Conservation (phyloP, 2,329 filamentous ascomycete species). For the Hypocrella siamensis region DNA sequence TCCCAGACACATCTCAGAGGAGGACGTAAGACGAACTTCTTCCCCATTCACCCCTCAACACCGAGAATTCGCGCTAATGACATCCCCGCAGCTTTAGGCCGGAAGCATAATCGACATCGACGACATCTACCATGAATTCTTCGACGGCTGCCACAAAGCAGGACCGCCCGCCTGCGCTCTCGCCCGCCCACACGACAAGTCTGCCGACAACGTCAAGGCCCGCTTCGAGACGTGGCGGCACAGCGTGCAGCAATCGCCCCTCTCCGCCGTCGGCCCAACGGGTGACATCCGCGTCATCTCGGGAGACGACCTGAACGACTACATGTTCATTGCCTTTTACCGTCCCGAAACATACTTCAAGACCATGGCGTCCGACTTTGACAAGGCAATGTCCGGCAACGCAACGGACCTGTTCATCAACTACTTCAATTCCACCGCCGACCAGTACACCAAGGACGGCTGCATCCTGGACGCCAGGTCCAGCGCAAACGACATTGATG, state of each 20-base stretch:
- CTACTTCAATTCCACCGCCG: not conserved
- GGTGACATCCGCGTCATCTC: constrained; percentile 10
- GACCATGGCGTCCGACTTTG: constrained; percentile 2
- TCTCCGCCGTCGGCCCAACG: constrained; percentile 6
- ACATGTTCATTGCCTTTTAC: constrained; percentile 13
- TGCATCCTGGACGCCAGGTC: not conserved
- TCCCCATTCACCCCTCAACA: not conserved
- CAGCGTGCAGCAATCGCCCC: constrained; percentile 9
- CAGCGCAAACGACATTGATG: not conserved
- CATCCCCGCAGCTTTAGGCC: constrained; percentile 5
- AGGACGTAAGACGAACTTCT: no score
- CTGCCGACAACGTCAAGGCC: constrained; percentile 2
- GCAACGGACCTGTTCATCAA: not conserved
- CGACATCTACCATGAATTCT: constrained; percentile 13
- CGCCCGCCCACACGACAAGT: constrained; percentile 1
- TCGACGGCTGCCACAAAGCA: constrained; percentile 14
- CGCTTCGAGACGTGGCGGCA: constrained; percentile 12
- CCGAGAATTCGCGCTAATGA: no score
- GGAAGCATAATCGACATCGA: constrained; percentile 17
- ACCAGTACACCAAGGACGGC: not conserved
- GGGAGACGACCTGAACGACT: constrained; percentile 4
- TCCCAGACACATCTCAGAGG: no score
- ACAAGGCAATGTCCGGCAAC: constrained; percentile 3
- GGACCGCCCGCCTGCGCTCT: constrained; percentile 4
- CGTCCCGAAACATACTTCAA: constrained; percentile 7